Evolutionary conservation across 805 yeast species (phyloP), one percentile per base, ranked within the genome.

Genomic region (Cyberlindnera meyerae): DNA sequence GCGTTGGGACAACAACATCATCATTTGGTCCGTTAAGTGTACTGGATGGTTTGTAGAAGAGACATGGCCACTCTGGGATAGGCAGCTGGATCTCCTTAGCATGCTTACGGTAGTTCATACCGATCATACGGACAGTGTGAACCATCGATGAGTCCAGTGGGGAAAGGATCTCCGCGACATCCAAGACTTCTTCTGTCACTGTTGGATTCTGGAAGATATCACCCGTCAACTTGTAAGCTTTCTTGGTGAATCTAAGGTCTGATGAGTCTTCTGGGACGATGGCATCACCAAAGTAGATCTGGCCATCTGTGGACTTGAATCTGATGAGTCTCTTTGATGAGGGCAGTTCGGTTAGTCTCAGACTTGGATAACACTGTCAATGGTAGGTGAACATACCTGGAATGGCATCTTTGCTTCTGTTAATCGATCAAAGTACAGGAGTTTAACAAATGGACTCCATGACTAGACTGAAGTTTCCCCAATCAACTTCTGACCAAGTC

Each of bases 1-100:
- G 54, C 21, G 45, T 44, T 14, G 73, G 73, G 13, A 75, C 70
- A 2, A 58, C 53, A 31, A 75, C 68, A 7, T 57, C 57, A 31
- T 62, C 68, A 7, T 44, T 43, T 5, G 76, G 75, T 6, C 70
- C 74, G 18, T 57, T 53, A 11, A 75, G 41, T 3, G 76, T 58
- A 11, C 71, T 63, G 1, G 57, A 52, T 5, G 79, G 79, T 55
- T 74, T 74, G 55, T 62, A 68, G 52, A 74, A 73, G 13, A 73
- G 47, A 16, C 71, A 62, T 4, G 80, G 80, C 51, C 61, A 67
- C 36, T 62, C 52, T 2, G 79, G 80, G 14, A 61, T 54, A 15
- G 67, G 58, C 44, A 60, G 44, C 9, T 61, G 57, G 27, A 66
- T 52, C 55, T 74, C 75, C 13, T 47, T 42, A 4, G 58, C 62